phyloP scores from a whole-genome alignment of 352 stramenopile species.

The Phytophthora cryptogea region DNA sequence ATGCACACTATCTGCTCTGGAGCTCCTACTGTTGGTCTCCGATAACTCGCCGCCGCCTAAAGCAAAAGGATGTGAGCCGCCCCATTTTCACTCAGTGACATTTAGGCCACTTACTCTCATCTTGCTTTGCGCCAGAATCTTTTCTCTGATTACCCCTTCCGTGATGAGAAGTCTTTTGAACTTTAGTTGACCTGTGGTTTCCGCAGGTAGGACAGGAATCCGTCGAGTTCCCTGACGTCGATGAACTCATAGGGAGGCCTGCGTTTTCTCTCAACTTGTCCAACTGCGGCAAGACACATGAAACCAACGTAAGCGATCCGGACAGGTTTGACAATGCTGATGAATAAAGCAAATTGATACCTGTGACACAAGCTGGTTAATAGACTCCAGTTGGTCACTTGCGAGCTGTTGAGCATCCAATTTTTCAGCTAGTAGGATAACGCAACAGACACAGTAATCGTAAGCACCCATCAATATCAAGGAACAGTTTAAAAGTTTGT shows the following conservation, averaged over 20 bases:
- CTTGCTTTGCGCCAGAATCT: constrained; percentile 33
- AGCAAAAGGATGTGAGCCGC: constrained; percentile 15
- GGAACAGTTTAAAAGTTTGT: not conserved
- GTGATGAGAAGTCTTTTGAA: constrained; percentile 19
- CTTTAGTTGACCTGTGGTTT: constrained; percentile 24
- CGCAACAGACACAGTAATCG: constrained; percentile 4
- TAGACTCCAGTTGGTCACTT: constrained; percentile 79
- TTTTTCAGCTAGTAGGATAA: constrained; percentile 54
- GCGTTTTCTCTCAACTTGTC: constrained; percentile 66
- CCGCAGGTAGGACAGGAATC: constrained; percentile 45
- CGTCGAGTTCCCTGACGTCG: not conserved
- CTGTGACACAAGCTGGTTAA: constrained; percentile 82
- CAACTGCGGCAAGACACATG: constrained; percentile 34
- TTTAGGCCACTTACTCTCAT: constrained; percentile 34
- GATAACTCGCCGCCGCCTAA: constrained; percentile 30
- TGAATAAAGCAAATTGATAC: constrained; percentile 22
- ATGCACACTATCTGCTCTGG: constrained; percentile 32
- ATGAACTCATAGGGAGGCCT: constrained; percentile 14
- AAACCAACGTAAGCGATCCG: constrained; percentile 9
- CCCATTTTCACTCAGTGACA: not conserved
- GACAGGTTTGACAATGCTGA: not conserved
- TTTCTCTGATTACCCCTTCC: constrained; percentile 24
- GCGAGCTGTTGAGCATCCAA: constrained; percentile 75
- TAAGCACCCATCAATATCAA: constrained; percentile 3
- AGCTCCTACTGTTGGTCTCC: constrained; percentile 35